Evolutionary conservation across 2,329 filamentous ascomycete genomes (phyloP).

Genomic region (Rhynchosporium graminicola): DNA sequence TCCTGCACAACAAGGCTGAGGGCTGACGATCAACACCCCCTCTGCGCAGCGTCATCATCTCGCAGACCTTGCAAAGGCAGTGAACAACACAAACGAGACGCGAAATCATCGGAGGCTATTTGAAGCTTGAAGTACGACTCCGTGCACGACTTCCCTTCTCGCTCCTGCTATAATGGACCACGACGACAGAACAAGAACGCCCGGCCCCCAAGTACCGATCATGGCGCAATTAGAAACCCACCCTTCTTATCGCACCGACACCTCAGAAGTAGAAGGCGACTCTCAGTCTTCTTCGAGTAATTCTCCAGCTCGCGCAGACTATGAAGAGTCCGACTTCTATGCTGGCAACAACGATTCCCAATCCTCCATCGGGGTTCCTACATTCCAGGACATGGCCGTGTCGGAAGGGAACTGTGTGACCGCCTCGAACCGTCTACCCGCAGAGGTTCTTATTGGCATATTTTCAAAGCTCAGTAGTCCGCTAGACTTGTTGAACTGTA

Average conservation of each 20-base stretch:
- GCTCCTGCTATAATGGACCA: background rate
- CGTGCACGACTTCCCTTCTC: constrained; percentile 4
- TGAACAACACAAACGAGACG: background rate
- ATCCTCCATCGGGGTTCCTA: constrained; percentile 83
- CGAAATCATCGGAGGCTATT: background rate
- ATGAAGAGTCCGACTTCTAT: constrained; percentile 94
- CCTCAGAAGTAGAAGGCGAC: constrained; percentile 38
- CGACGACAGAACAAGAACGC: constrained; percentile 32
- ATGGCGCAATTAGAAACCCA: constrained; percentile 33
- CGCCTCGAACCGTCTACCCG: constrained; percentile 84
- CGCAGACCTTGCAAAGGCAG: background rate
- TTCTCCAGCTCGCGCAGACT: constrained; percentile 73
- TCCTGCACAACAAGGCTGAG: constrained; percentile 27
- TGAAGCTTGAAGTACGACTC: background rate
- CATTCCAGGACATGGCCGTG: constrained; percentile 72
- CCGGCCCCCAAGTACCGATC: constrained; percentile 23
- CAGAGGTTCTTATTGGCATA: constrained; percentile 91
- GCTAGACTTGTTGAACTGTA: constrained; percentile 78
- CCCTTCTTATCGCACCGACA: constrained; percentile 32
- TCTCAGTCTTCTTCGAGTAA: constrained; percentile 59
- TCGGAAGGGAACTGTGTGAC: constrained; percentile 68
- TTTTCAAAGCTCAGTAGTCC: constrained; percentile 81
- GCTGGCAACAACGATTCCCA: constrained; percentile 87
- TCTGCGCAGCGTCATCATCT: constrained; percentile 1
- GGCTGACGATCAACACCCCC: constrained; percentile 15